Percentiles rank a stretch among this genome's conserved stretches.
These are phyloP conservation scores for Aspergillus sp. DNA, from an alignment of 2,329 filamentous ascomycete species.

Conservation along the genomic window DNA sequence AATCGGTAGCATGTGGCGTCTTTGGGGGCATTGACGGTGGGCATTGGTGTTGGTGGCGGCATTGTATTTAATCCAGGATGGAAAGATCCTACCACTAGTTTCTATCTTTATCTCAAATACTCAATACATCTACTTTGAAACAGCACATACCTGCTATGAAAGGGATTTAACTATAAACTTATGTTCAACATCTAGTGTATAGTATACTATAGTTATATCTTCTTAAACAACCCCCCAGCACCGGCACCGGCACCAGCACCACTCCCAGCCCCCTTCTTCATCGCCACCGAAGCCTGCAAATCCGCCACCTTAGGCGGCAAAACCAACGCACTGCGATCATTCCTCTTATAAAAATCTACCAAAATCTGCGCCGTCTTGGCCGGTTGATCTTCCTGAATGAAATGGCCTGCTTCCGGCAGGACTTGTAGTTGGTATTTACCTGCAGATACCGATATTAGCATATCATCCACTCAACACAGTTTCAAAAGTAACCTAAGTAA, in stretches of 20 bases:
- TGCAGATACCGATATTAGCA: slow-evolving; percentile 8
- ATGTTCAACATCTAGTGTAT: background rate
- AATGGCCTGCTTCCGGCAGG: slow-evolving; percentile 92
- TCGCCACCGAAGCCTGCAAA: slow-evolving; percentile 52
- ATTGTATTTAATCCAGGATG: slow-evolving; percentile 4
- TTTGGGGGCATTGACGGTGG: slow-evolving; percentile 11
- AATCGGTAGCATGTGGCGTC: slow-evolving; percentile 15
- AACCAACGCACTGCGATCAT: slow-evolving; percentile 81
- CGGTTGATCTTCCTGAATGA: slow-evolving; percentile 92
- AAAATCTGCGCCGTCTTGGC: slow-evolving; percentile 83
- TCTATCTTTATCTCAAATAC: too few relatives aligned
- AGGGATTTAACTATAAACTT: too few relatives aligned
- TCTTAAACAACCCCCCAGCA: slow-evolving; percentile 6
- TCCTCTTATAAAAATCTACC: slow-evolving; percentile 88
- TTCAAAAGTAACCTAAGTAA: background rate
- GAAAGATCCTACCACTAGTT: background rate
- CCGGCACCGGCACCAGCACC: background rate
- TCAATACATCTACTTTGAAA: too few relatives aligned
- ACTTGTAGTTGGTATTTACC: slow-evolving; percentile 94
- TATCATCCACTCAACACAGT: background rate
- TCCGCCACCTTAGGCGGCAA: slow-evolving; percentile 90
- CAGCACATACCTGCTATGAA: too few relatives aligned
- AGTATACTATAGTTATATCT: background rate
- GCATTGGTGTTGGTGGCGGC: slow-evolving; percentile 17
- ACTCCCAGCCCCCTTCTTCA: slow-evolving; percentile 37